Evolutionary conservation across 1,139 yeast genomes (phyloP).

Genomic region (Kurtzmaniella quercitrusa): DNA sequence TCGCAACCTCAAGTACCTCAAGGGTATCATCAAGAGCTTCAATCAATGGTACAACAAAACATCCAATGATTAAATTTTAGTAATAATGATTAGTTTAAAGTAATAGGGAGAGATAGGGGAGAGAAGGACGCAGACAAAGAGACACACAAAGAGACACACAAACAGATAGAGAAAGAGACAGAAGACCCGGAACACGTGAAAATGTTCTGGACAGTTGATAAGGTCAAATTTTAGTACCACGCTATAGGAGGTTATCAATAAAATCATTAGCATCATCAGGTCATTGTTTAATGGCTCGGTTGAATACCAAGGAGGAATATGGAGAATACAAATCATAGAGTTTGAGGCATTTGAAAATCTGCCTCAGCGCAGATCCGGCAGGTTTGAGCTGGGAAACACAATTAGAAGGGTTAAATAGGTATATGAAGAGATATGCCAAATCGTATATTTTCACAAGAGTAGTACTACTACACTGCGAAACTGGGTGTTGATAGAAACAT

Average conservation of each 20-base stretch:
- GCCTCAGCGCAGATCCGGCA: neutral
- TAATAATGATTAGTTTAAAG: no score
- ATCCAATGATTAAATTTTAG: constrained; percentile 4
- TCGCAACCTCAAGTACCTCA: constrained; percentile 6
- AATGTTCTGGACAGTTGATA: no score
- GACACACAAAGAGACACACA: no score
- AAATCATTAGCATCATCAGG: neutral
- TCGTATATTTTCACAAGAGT: neutral
- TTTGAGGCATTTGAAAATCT: neutral
- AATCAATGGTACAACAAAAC: constrained; percentile 13
- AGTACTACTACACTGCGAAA: neutral
- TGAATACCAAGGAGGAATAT: neutral
- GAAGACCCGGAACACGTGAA: no score
- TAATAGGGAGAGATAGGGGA: no score
- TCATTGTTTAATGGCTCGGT: neutral
- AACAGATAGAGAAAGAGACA: no score
- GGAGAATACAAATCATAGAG: neutral
- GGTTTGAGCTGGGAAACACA: neutral
- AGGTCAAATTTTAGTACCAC: no score
- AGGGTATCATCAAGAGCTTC: constrained; percentile 9
- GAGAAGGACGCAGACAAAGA: no score
- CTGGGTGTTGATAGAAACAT: neutral
- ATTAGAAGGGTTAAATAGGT: neutral
- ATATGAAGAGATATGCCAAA: neutral
- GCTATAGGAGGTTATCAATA: neutral